phyloP scores from a whole-genome alignment of 768 basidiomycete genomes.

The Lyophyllum shimeji region DNA sequence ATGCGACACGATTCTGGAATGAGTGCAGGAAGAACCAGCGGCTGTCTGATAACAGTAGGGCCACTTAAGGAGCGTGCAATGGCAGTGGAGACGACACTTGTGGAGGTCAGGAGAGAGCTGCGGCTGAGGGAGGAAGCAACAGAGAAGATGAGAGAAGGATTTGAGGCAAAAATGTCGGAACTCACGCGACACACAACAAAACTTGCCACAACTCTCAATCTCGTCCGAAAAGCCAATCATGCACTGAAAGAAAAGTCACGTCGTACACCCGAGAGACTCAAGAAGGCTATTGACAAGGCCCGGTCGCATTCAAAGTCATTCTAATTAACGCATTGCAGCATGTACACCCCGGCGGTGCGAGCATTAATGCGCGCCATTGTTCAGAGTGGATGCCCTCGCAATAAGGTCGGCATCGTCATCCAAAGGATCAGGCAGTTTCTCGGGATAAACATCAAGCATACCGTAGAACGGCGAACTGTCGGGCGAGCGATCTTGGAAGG shows the following conservation, averaged over 20 bases:
- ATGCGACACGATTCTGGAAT: background rate
- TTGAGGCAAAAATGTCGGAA: background rate
- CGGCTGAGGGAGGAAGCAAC: background rate
- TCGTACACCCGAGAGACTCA: background rate
- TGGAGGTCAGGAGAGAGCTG: background rate
- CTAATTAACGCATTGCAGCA: background rate
- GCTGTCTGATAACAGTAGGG: background rate
- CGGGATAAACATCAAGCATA: conserved; percentile 9
- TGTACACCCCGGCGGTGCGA: conserved; percentile 17
- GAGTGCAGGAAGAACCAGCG: background rate
- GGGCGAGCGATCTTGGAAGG: conserved; percentile 15
- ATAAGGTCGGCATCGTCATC: background rate
- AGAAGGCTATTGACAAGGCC: background rate
- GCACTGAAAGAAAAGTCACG: background rate
- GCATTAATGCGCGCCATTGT: conserved; percentile 16
- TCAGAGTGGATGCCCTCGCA: conserved; percentile 13
- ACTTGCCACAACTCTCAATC: background rate
- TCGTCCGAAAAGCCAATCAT: background rate
- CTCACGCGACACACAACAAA: background rate
- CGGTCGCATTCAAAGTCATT: background rate
- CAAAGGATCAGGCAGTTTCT: conserved; percentile 11
- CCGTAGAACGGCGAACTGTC: conserved; percentile 18
- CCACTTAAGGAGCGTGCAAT: background rate
- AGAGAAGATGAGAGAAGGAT: background rate
- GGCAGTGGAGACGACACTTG: background rate